These are phyloP conservation scores for Mycena galopus DNA, from an alignment of 768 basidiomycete species.

Conservation along the genomic window DNA sequence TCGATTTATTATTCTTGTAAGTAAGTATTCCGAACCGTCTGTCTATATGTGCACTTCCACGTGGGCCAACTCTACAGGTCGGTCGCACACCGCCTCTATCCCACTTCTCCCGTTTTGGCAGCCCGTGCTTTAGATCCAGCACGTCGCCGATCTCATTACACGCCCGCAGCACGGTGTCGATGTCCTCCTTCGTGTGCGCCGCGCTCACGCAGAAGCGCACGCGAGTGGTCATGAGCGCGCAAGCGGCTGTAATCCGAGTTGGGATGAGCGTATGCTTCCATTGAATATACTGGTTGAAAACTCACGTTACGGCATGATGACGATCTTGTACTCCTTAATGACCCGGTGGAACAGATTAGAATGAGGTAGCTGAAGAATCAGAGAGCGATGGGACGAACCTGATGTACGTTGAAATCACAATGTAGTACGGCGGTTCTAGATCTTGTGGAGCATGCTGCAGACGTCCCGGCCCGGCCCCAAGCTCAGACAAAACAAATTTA, in stretches of 20 bases:
- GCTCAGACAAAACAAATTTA: conserved; percentile 76
- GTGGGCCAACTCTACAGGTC: conserved; percentile 82
- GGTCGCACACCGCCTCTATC: conserved; percentile 74
- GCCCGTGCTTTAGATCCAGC: conserved; percentile 89
- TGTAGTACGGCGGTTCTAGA: conserved; percentile 96
- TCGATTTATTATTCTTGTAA: too few species aligned
- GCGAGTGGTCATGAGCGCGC: conserved; percentile 87
- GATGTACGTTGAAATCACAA: conserved; percentile 92
- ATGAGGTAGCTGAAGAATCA: conserved; percentile 78
- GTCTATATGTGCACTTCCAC: conserved; percentile 22
- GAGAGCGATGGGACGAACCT: conserved; percentile 16
- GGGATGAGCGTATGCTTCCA: not conserved
- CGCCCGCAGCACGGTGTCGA: conserved; percentile 87
- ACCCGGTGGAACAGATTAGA: conserved; percentile 90
- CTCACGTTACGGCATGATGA: conserved; percentile 84
- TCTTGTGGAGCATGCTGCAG: conserved; percentile 75
- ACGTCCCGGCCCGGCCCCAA: conserved; percentile 63
- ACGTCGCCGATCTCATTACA: conserved; percentile 94
- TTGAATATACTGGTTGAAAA: not conserved
- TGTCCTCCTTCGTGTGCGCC: conserved; percentile 96
- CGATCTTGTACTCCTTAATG: conserved; percentile 86
- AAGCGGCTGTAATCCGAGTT: conserved; percentile 61
- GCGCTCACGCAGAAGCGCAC: conserved; percentile 96
- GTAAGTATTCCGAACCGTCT: too few species aligned
- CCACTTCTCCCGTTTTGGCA: conserved; percentile 74